A percentile compares a stretch with the other conserved stretches of the same genome.
These are phyloP conservation scores for Termitomyces sp. DNA, from an alignment of 768 basidiomycete species.

Conservation along the genomic window DNA sequence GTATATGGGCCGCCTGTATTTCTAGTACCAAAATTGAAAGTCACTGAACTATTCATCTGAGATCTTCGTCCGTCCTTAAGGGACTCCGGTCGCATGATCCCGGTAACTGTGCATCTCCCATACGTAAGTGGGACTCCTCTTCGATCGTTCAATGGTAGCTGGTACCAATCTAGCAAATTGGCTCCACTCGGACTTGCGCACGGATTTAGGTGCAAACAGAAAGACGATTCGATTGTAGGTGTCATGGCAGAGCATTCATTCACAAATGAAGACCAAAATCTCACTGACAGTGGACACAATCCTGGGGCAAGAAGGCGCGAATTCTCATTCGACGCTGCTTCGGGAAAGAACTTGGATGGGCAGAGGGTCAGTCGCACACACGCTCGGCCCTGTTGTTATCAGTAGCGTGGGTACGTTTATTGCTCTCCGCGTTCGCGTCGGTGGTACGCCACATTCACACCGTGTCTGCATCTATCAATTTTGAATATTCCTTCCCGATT, in stretches of 20 bases:
- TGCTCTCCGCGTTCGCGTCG: neutral
- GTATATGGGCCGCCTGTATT: conserved; percentile 9
- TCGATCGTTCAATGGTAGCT: neutral
- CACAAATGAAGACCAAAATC: neutral
- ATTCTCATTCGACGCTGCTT: neutral
- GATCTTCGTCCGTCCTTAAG: neutral
- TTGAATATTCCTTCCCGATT: neutral
- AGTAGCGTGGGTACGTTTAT: neutral
- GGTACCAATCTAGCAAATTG: neutral
- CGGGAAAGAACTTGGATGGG: neutral
- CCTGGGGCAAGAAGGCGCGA: neutral
- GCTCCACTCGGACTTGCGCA: neutral
- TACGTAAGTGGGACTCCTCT: neutral
- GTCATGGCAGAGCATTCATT: neutral
- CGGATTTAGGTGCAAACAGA: neutral
- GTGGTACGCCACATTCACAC: conserved; percentile 8
- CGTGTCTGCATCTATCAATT: neutral
- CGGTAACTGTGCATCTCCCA: neutral
- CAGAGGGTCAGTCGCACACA: neutral
- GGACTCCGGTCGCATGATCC: neutral
- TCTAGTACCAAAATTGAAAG: conserved; percentile 4
- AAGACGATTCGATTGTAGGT: neutral
- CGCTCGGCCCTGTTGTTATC: neutral
- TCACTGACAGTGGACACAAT: neutral
- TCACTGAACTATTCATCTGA: neutral